phyloP scores from a whole-genome alignment of 106 monocot species.

The Narthecium ossifragum region DNA sequence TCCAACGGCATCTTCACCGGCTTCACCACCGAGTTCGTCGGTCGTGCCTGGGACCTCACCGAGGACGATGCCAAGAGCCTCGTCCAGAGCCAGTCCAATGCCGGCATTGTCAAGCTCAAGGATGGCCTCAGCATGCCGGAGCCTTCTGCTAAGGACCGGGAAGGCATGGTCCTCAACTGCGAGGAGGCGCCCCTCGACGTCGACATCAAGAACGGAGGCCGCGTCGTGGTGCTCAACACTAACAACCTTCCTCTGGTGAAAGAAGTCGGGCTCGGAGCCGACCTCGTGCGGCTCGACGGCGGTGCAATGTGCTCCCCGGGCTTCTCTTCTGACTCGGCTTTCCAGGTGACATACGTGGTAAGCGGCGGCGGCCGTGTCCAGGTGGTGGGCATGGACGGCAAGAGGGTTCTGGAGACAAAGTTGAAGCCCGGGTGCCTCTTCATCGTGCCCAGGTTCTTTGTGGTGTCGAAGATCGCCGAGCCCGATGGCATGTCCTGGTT shows the following conservation, averaged over 20 bases:
- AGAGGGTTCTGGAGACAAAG: conserved; percentile 53
- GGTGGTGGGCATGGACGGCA: conserved; percentile 79
- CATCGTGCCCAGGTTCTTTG: conserved; percentile 86
- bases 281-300: conserved; percentile 63
- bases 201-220: conserved; percentile 65
- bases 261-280: conserved; percentile 72
- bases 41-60: conserved; percentile 67
- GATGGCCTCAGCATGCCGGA: conserved; percentile 42
- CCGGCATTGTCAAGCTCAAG: conserved; percentile 54
- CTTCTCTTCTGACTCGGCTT: conserved; percentile 83
- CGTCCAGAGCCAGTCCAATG: conserved; percentile 28
- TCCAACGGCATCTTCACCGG: conserved; percentile 79
- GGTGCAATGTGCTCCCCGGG: conserved; percentile 91
- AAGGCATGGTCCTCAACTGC: conserved; percentile 74
- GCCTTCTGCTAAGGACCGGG: conserved; percentile 28
- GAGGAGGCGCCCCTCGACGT: conserved; percentile 73
- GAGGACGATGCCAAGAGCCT: conserved; percentile 39
- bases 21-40: conserved; percentile 74
- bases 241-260: conserved; percentile 69
- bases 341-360: conserved; percentile 75
- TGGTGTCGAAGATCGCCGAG: conserved; percentile 88
- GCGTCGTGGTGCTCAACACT: conserved; percentile 84
- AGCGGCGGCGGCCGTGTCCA: conserved; percentile 69
- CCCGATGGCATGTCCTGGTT: conserved; percentile 78
- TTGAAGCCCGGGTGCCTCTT: conserved; percentile 52